Percentiles rank a stretch among this genome's conserved stretches.
Conservation (phyloP, 805 yeast species). For the Candida railenensis region DNA sequence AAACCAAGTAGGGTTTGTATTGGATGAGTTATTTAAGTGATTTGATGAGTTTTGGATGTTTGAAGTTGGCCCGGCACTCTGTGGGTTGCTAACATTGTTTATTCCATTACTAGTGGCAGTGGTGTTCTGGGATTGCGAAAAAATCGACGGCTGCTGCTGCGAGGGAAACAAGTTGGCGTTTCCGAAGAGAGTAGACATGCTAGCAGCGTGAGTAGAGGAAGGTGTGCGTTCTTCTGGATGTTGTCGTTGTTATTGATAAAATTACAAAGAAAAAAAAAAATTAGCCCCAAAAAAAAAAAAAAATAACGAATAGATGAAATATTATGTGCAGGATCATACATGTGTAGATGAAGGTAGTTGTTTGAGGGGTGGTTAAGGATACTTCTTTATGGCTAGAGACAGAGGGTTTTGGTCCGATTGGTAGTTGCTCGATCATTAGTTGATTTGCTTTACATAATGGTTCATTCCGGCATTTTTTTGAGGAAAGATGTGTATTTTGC, state of each 20-base stretch:
- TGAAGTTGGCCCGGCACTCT: neutral
- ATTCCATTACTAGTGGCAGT: constrained; percentile 10
- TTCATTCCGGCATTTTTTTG: too few species aligned
- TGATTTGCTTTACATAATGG: too few species aligned
- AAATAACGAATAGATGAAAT: neutral
- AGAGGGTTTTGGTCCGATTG: too few species aligned
- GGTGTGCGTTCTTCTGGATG: neutral
- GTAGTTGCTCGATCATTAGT: too few species aligned
- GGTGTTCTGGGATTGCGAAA: constrained; percentile 2
- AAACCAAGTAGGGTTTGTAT: constrained; percentile 35
- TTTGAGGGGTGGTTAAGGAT: too few species aligned
- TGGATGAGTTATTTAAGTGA: constrained; percentile 7
- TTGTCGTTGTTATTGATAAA: neutral
- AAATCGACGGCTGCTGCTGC: constrained; percentile 1
- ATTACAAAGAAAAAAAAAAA: neutral
- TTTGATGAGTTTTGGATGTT: constrained; percentile 1
- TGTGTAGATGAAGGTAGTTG: too few species aligned
- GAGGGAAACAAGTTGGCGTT: neutral
- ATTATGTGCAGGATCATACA: neutral
- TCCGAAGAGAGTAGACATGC: constrained; percentile 5
- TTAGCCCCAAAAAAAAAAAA: too few species aligned
- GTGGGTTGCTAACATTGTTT: constrained; percentile 5
- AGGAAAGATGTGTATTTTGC: neutral
- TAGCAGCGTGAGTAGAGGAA: neutral
- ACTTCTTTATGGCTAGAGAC: too few species aligned